Evolutionary conservation across 2,329 filamentous ascomycete genomes (phyloP), one percentile per base, ranked within the genome.

Genomic region (Nothophaeocryptopus gaeumannii): DNA sequence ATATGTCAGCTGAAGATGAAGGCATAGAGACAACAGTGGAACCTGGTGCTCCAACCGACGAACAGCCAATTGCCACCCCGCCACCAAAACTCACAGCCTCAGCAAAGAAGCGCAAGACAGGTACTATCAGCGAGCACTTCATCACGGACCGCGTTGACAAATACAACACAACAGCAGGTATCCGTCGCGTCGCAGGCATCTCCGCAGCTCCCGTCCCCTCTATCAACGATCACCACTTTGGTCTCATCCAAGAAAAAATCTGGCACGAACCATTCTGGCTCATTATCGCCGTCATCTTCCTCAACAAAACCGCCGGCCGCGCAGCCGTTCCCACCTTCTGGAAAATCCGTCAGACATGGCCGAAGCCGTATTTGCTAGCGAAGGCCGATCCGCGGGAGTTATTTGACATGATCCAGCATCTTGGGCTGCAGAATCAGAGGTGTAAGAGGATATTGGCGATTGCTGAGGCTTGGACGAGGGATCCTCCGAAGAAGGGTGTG

Each of bases 191-290:
- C 15, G 63, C 64, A 15, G 68, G 68, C 8, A 58, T 71, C 8
- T 79, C 78, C 4, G 74, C 70, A 53, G 71, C 77, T 5, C 75
- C 73, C 2, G 88, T 92, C 56, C 87, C 89, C 0, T 79, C 83
- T 0, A 79, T 90, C 31, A 76, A 78, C 7, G 74, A 80, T 0
- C 64, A 75, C 0, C 68, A 63, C 5, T 96, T 95, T 64, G 90
- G 90, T 0, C 78, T 96, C 2, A 82, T 96, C 33, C 91, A 96
- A 66, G 91, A 96, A 66, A 79, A 84, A 56, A 79, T 95, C 12
- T 82, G 83, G 2, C 69, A 80, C 42, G 79, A 89, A 49, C 86
- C 90, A 0, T 96, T 95, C 67, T 84, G 83, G 56, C 79, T 96
- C 1, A 78, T 96, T 1, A 76, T 96, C 29, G 89, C 87, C 10